phyloP scores from a whole-genome alignment of 371 early-diverging fungal species.

The Zopfochytrium polystomum region DNA sequence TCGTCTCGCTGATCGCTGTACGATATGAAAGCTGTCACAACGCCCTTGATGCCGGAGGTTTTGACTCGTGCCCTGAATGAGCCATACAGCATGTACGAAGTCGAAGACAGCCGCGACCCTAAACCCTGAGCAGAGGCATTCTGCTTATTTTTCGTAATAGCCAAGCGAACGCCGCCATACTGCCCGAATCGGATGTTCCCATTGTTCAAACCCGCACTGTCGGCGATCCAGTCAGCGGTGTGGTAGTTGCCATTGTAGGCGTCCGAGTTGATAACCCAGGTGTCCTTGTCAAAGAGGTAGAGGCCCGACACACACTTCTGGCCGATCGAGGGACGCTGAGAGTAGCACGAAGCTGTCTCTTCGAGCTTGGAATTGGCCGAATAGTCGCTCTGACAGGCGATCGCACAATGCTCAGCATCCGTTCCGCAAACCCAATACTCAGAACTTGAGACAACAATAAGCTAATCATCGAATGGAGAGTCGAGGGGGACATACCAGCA shows the following conservation, averaged over 20 bases:
- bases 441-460: constrained; percentile 1
- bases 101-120: constrained; percentile 28
- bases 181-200: constrained; percentile 27
- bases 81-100: constrained; percentile 45
- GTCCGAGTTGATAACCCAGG: constrained; percentile 36
- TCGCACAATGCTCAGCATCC: constrained; percentile 20
- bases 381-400: constrained; percentile 22
- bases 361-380: constrained; percentile 5
- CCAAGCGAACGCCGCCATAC: constrained; percentile 17
- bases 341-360: constrained; percentile 20
- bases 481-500: constrained; percentile 14
- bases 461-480: neutral
- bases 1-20: constrained; percentile 55
- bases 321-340: neutral
- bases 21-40: constrained; percentile 64
- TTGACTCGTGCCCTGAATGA: constrained; percentile 53
- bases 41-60: constrained; percentile 44
- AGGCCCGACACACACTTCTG: constrained; percentile 27
- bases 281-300: constrained; percentile 23
- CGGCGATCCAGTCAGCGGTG: constrained; percentile 28
- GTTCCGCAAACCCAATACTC: constrained; percentile 19
- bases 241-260: constrained; percentile 33
- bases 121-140: constrained; percentile 4
- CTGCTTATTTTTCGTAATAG: constrained; percentile 1
- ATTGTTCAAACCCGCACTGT: constrained; percentile 20